Base-by-base conservation (phyloP, 805 yeast genomes). In the Starmera amethionina region DNA sequence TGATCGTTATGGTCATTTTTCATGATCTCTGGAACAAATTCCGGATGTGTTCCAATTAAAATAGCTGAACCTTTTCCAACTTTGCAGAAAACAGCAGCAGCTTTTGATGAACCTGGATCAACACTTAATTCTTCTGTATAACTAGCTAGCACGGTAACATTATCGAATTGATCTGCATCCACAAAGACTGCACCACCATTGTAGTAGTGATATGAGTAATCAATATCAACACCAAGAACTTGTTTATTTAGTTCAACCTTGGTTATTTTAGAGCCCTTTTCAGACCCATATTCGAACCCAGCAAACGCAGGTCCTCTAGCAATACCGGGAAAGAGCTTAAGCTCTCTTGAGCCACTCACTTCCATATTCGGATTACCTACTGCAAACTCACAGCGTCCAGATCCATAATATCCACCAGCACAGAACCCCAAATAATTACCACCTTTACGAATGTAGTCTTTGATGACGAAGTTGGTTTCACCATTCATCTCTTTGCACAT, bases 111-210 rank as follows among this genome's bases (percentile, higher is more conserved):
- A 5, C 59, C 60, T 4, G 62, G 51, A 10, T 59, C 63, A 8
- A 83, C 79, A 37, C 79, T 82, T 0, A 78, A 51, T 0, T 63
- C 60, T 1, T 75, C 85, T 0, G 54, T 54, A 54, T 84, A 93
- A 4, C 70, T 59, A 0, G 96, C 96, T 36, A 93, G 59, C 0
- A 90, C 73, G 46, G 84, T 82, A 3, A 83, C 87, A 36, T 74
- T 70, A 5, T 65, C 59, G 49, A 64, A 73, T 37, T 67, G 64
- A 3, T 75, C 73, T 1, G 95, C 89, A 55, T 85, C 82, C 11
- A 81, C 79, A 62, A 93, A 90, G 11, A 82, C 70, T 3, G 85
- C 82, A 28, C 98, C 99, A 6, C 99, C 99, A 50, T 93, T 89
- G 58, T 77, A 83, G 57, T 87, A 90, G 33, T 58, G 44, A 33